phyloP scores from a whole-genome alignment of 2,329 filamentous ascomycete species.

The Canariomyces notabilis region DNA sequence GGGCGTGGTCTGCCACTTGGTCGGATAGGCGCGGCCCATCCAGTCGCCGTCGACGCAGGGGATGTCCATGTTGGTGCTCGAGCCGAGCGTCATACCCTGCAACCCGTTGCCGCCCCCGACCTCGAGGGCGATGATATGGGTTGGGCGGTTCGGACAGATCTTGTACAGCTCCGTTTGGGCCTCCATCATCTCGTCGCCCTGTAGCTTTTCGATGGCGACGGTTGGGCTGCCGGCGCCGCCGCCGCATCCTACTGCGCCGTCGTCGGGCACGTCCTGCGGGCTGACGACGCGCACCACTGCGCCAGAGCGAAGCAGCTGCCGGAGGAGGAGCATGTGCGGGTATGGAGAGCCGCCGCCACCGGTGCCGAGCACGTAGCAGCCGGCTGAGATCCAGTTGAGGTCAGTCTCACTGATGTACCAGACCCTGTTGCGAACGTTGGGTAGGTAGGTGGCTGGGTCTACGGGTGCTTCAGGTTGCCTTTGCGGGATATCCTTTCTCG shows the following conservation, averaged over 20 bases:
- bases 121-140: constrained; percentile 58
- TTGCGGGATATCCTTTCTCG: constrained; percentile 13
- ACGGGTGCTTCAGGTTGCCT: background rate
- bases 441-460: constrained; percentile 41
- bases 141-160: constrained; percentile 41
- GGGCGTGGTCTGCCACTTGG: constrained; percentile 51
- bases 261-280: constrained; percentile 44
- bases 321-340: constrained; percentile 45
- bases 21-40: constrained; percentile 54
- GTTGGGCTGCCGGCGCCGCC: constrained; percentile 56
- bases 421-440: constrained; percentile 43
- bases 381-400: constrained; percentile 50
- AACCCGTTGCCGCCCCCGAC: constrained; percentile 64
- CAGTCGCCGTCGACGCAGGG: constrained; percentile 51
- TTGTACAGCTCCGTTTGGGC: constrained; percentile 50
- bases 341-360: constrained; percentile 56
- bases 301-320: constrained; percentile 46
- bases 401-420: constrained; percentile 58
- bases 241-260: constrained; percentile 50
- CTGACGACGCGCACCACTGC: constrained; percentile 48
- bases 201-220: constrained; percentile 56
- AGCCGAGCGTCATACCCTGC: constrained; percentile 52
- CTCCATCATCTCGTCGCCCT: constrained; percentile 51
- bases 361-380: constrained; percentile 57
- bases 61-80: constrained; percentile 46